Evolutionary conservation across 352 stramenopile species (phyloP).

Genomic region (Plasmopara muralis): DNA sequence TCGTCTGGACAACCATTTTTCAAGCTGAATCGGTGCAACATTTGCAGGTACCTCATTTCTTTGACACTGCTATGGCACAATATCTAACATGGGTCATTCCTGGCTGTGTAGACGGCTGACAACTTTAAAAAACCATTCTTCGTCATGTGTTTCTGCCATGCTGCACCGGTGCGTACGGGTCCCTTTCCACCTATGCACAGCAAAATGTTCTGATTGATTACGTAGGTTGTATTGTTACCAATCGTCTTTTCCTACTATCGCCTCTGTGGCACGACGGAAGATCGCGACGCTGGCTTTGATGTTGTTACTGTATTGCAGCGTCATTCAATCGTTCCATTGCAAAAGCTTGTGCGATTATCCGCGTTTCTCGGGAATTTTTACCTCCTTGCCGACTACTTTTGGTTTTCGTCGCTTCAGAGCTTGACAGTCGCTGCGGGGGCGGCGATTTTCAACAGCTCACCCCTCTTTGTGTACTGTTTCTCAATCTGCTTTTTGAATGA

Average conservation of each 20-base stretch:
- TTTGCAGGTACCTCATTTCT: conserved; percentile 16
- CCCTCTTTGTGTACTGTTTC: conserved; percentile 65
- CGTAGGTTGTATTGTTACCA: conserved; percentile 14
- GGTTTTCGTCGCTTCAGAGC: conserved; percentile 39
- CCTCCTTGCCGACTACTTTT: conserved; percentile 48
- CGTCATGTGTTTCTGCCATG: conserved; percentile 47
- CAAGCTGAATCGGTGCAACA: conserved; percentile 25
- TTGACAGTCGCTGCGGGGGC: conserved; percentile 41
- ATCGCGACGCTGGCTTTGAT: conserved; percentile 13
- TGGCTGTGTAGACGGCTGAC: conserved; percentile 4
- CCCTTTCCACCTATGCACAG: not conserved
- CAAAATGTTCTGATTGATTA: not conserved
- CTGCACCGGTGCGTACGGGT: conserved; percentile 17
- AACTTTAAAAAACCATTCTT: conserved; percentile 42
- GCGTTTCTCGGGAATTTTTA: conserved; percentile 37
- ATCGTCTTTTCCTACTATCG: conserved; percentile 31
- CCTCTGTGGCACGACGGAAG: conserved; percentile 13
- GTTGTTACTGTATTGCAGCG: conserved; percentile 21
- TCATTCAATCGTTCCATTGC: conserved; percentile 34
- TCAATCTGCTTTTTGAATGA: conserved; percentile 54
- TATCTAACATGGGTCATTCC: not conserved
- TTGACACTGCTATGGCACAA: not conserved
- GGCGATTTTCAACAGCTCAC: conserved; percentile 54
- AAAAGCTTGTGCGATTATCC: conserved; percentile 28
- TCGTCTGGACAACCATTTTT: conserved; percentile 23